phyloP scores from a whole-genome alignment of 163 green algal genomes.

The Scenedesmus sp. region DNA sequence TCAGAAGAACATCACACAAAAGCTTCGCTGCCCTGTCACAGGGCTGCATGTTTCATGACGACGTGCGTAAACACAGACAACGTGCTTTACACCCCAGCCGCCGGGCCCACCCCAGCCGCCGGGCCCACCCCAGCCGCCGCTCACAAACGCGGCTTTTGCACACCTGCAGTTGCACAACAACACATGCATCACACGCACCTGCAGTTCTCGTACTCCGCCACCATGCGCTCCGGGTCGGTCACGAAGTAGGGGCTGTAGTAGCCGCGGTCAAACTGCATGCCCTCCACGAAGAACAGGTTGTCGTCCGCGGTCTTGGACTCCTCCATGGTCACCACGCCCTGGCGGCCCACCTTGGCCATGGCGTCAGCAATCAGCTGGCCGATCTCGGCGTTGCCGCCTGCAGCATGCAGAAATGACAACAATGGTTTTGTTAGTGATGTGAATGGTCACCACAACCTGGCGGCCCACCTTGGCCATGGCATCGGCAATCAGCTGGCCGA shows the following conservation, averaged over 20 bases:
- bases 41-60: no score
- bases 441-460: conserved; percentile 97
- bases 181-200: background rate
- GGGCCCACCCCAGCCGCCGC: no score
- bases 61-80: no score
- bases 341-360: conserved; percentile 93
- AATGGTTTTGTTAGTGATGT: background rate
- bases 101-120: no score
- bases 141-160: no score
- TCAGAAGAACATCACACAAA: no score
- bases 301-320: conserved; percentile 97
- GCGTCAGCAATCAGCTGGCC: conserved; percentile 97
- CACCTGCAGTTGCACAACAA: background rate
- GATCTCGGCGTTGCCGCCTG: conserved; percentile 83
- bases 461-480: conserved; percentile 95
- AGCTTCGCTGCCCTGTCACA: no score
- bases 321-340: conserved; percentile 99
- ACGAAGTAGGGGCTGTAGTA: conserved; percentile 99
- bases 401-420: background rate
- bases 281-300: conserved; percentile 97
- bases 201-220: conserved; percentile 98
- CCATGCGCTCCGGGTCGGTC: conserved; percentile 99
- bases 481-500: conserved; percentile 96
- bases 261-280: conserved; percentile 99
- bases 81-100: no score